These are phyloP conservation scores for Penicillium corylophilum DNA, from an alignment of 2,329 filamentous ascomycete genomes.

Conservation along the genomic window DNA sequence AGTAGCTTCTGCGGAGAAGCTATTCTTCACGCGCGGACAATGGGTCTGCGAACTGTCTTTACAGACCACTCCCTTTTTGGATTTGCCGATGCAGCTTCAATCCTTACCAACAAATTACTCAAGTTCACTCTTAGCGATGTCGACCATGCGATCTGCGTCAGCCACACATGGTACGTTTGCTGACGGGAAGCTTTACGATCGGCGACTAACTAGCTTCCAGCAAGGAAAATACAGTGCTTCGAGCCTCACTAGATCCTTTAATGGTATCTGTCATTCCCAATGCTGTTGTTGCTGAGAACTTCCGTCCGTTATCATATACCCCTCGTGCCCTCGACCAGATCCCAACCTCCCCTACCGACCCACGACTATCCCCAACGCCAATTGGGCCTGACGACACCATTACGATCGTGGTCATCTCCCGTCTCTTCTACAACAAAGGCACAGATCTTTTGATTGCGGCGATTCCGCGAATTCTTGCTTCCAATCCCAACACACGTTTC, in stretches of 20 bases:
- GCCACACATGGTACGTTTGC: conserved; percentile 79
- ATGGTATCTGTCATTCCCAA: conserved; percentile 99
- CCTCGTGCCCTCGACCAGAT: conserved; percentile 37
- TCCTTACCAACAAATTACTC: conserved; percentile 92
- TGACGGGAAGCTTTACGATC: neutral
- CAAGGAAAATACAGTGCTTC: conserved; percentile 95
- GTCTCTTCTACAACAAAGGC: conserved; percentile 98
- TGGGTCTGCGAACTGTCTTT: conserved; percentile 94
- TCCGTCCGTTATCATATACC: conserved; percentile 66
- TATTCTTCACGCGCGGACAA: conserved; percentile 89
- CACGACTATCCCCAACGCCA: conserved; percentile 60
- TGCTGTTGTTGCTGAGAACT: conserved; percentile 94
- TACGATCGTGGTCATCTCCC: conserved; percentile 94
- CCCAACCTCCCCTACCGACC: conserved; percentile 26
- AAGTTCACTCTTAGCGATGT: conserved; percentile 97
- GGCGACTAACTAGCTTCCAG: conserved; percentile 45
- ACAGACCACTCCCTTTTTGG: conserved; percentile 97
- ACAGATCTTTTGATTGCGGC: conserved; percentile 95
- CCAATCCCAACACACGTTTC: conserved; percentile 90
- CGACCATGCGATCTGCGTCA: conserved; percentile 97
- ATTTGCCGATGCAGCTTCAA: conserved; percentile 93
- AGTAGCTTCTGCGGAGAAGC: conserved; percentile 93
- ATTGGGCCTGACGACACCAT: conserved; percentile 83
- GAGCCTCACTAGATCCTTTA: conserved; percentile 88
- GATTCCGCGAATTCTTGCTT: conserved; percentile 85